phyloP scores from a whole-genome alignment of 2,329 filamentous ascomycete genomes.

The Xenoacremonium recifei region DNA sequence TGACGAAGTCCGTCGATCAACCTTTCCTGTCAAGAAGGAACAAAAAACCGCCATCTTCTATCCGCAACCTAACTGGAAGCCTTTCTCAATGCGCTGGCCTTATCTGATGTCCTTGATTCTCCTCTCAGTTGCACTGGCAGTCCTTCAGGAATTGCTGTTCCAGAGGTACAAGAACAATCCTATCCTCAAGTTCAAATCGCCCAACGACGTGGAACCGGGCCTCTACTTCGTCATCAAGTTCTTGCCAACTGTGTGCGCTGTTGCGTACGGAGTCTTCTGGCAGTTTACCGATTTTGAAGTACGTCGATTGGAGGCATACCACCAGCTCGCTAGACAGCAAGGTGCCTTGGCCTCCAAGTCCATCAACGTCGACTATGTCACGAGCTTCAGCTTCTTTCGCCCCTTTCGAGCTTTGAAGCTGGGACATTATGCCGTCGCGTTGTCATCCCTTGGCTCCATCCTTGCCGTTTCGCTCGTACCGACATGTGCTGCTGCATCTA shows the following conservation, averaged over 20 bases:
- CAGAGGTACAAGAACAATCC: constrained; percentile 45
- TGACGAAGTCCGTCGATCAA: constrained; percentile 35
- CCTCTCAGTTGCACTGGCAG: constrained; percentile 52
- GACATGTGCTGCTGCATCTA: constrained; percentile 62
- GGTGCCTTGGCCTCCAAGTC: constrained; percentile 64
- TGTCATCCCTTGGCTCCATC: constrained; percentile 63
- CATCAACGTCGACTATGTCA: constrained; percentile 73
- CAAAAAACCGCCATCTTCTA: constrained; percentile 52
- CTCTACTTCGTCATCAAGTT: constrained; percentile 65
- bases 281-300: constrained; percentile 66
- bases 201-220: constrained; percentile 48
- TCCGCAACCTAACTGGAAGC: constrained; percentile 65
- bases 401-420: constrained; percentile 62
- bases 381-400: constrained; percentile 63
- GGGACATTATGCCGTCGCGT: constrained; percentile 65
- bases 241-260: constrained; percentile 58
- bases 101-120: constrained; percentile 55
- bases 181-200: constrained; percentile 48
- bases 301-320: constrained; percentile 64
- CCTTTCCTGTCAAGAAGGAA: constrained; percentile 35
- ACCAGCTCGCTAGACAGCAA: constrained; percentile 59
- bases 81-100: constrained; percentile 62
- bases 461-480: constrained; percentile 68
- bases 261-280: constrained; percentile 64
- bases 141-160: constrained; percentile 54